Conservation (phyloP, 768 basidiomycete species). For the Suillus fuscotomentosus region DNA sequence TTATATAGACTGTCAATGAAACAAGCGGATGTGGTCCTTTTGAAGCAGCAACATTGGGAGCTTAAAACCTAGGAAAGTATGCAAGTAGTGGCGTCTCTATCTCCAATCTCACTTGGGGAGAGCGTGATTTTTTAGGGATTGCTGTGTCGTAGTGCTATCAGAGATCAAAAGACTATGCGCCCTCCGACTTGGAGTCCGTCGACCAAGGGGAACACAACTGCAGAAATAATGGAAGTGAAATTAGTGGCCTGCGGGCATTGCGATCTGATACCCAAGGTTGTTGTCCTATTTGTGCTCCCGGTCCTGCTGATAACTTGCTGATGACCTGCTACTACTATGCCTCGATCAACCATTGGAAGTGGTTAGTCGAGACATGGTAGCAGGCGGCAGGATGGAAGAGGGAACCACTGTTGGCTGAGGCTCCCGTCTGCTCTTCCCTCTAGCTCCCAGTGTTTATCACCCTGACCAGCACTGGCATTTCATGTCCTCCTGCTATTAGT, state of each 20-base stretch:
- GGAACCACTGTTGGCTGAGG: neutral
- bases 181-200: neutral
- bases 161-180: neutral
- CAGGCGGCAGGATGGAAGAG: neutral
- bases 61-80: neutral
- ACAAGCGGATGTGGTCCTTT: neutral
- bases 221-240: too few relatives aligned
- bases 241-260: too few relatives aligned
- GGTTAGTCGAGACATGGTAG: neutral
- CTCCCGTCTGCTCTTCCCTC: neutral
- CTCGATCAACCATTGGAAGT: neutral
- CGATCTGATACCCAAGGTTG: too few relatives aligned
- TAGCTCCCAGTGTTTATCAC: neutral
- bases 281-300: too few relatives aligned
- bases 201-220: neutral
- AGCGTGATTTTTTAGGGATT: neutral
- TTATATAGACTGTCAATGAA: neutral
- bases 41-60: neutral
- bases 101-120: too few relatives aligned
- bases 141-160: neutral
- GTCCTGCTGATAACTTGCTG: neutral
- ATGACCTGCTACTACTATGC: neutral
- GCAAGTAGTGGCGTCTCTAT: neutral
- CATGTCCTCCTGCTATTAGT: neutral
- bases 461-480: neutral